These are phyloP conservation scores for Erodium texanum DNA, from an alignment of 441 rosid genomes.

Conservation along the genomic window DNA sequence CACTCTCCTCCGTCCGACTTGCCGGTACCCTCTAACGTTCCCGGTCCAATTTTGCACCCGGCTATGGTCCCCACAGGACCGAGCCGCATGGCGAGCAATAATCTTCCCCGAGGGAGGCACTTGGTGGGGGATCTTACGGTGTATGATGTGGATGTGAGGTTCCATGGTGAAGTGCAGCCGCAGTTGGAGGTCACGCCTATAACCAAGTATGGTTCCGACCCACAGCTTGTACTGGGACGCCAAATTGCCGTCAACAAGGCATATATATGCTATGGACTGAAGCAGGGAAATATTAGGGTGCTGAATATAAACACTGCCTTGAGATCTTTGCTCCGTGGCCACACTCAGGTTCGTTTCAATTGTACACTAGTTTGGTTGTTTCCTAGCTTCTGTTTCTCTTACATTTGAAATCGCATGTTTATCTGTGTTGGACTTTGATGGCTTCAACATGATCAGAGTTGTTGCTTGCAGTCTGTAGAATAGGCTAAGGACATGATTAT, in stretches of 20 bases:
- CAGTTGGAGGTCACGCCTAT: constrained; percentile 79
- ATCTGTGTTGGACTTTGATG: background rate
- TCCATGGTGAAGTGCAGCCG: constrained; percentile 60
- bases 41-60: constrained; percentile 18
- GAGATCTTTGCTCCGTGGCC: constrained; percentile 75
- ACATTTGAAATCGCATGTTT: background rate
- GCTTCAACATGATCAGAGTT: background rate
- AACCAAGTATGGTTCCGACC: constrained; percentile 70
- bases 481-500: background rate
- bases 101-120: constrained; percentile 58
- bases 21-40: too few species aligned
- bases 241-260: constrained; percentile 77
- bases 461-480: background rate
- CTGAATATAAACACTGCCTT: constrained; percentile 80
- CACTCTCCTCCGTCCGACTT: too few species aligned
- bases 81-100: constrained; percentile 23
- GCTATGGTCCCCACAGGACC: constrained; percentile 13
- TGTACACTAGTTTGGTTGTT: background rate
- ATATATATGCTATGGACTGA: constrained; percentile 82
- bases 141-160: constrained; percentile 52
- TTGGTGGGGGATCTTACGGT: constrained; percentile 37
- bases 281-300: constrained; percentile 74
- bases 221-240: constrained; percentile 65
- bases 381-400: background rate
- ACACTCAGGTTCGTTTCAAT: constrained; percentile 49